Percentiles rank a stretch among this genome's conserved stretches.
These are phyloP conservation scores for Verticillium nubilum DNA, from an alignment of 2,329 filamentous ascomycete species.

Conservation along the genomic window DNA sequence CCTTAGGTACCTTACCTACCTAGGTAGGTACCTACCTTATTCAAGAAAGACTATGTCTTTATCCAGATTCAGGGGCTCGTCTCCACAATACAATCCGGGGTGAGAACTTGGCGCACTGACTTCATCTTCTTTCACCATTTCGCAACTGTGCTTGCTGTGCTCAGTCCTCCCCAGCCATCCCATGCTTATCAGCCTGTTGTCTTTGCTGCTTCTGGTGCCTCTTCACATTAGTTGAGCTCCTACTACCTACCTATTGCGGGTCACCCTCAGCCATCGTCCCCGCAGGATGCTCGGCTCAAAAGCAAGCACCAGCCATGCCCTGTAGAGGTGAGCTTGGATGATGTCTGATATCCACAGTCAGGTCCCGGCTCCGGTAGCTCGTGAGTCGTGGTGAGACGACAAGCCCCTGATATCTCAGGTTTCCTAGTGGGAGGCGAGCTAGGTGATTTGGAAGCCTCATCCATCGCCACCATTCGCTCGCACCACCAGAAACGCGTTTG, in stretches of 20 bases:
- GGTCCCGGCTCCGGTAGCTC: background rate
- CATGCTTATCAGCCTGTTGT: background rate
- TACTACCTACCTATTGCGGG: background rate
- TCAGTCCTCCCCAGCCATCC: background rate
- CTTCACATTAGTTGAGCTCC: background rate
- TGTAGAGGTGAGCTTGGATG: background rate
- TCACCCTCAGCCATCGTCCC: background rate
- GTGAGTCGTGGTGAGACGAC: background rate
- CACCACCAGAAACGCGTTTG: background rate
- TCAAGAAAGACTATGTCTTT: background rate
- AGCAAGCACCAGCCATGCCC: too few relatives aligned
- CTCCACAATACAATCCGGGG: background rate
- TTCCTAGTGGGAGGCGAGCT: background rate
- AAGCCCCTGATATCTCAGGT: background rate
- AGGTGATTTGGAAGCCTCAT: background rate
- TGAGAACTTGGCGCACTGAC: background rate
- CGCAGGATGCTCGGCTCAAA: background rate
- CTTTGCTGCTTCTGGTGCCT: background rate
- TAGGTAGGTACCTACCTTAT: too few relatives aligned
- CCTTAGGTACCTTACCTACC: too few relatives aligned
- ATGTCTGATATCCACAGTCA: background rate
- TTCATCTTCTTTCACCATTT: background rate
- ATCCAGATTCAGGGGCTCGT: background rate
- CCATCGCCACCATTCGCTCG: background rate
- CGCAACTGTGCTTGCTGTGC: background rate